phyloP scores from a whole-genome alignment of 1,139 yeast genomes.

The Pneumocystis wakefieldiae region DNA sequence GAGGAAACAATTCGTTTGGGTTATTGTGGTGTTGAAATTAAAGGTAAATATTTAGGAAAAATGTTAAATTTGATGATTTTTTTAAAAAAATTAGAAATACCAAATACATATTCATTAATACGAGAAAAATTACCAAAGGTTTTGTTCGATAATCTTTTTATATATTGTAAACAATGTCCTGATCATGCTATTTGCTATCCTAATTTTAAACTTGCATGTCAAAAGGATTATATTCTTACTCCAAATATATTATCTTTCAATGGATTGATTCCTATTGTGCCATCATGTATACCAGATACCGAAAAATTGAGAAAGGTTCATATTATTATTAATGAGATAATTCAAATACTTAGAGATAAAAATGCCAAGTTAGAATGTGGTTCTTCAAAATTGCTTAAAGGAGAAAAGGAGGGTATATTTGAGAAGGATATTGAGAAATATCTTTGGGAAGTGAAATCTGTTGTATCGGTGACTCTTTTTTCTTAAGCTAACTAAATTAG shows the following conservation, averaged over 20 bases:
- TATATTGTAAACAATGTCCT: constrained; percentile 67
- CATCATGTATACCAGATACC: constrained; percentile 62
- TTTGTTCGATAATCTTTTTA: constrained; percentile 26
- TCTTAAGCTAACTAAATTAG: neutral
- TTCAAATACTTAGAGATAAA: constrained; percentile 50
- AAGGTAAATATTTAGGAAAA: constrained; percentile 2
- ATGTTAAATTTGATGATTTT: neutral
- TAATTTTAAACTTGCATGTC: constrained; percentile 46
- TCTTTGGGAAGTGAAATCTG: constrained; percentile 22
- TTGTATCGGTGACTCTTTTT: constrained; percentile 22
- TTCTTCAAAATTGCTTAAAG: constrained; percentile 19
- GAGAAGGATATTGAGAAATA: constrained; percentile 20
- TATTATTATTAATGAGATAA: constrained; percentile 51
- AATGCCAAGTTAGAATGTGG: constrained; percentile 64
- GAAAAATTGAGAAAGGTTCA: constrained; percentile 54
- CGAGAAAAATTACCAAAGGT: neutral
- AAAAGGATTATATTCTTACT: constrained; percentile 45
- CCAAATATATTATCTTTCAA: constrained; percentile 43
- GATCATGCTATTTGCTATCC: constrained; percentile 62
- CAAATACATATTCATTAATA: neutral
- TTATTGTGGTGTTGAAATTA: constrained; percentile 24
- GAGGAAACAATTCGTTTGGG: constrained; percentile 22
- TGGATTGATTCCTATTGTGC: constrained; percentile 45
- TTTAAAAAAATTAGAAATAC: neutral
- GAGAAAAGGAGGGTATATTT: constrained; percentile 18